Evolutionary conservation across 495 filamentous ascomycete species (phyloP), one percentile per base, ranked within the genome.

Genomic region (Glarea lozoyensis): DNA sequence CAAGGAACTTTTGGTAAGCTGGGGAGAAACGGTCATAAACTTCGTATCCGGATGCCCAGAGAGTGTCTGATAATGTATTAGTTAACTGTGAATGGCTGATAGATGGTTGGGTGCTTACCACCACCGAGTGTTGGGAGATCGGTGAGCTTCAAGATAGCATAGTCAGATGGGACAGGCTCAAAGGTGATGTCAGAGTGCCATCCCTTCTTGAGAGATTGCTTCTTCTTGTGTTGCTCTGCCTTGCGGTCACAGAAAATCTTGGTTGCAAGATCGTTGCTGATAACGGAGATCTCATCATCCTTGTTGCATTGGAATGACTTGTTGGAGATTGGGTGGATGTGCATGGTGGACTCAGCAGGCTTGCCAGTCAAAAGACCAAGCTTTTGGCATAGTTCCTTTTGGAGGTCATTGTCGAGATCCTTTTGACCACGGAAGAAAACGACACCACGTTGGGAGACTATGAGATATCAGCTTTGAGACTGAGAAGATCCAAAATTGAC

Each of bases 351-450:
- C 12, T 72, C 75, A 16, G 55, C 59, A 4, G 79, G 81, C 54
- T 83, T 81, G 47, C 80, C 82, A 3, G 76, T 67, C 12, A 81
- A 66, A 52, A 78, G 60, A 12, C 81, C 81, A 0, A 88, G 73
- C 2, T 73, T 66, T 39, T 81, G 70, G 2, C 71, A 67, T 1
- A 87, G 70, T 43, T 78, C 70, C 55, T 87, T 87, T 48, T 85
- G 81, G 27, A 69, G 68, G 15, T 83, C 71, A 34, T 68, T 59
- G 42, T 44, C 55, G 49, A 85, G 74, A 53, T 78, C 69, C 57
- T 86, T 73, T 46, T 88, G 84, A 32, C 72, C 69, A 21, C 82
- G 79, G 65, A 89, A 84, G 66, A 86, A 87, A 23, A 88, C 84
- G 0, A 89, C 84, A 5, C 82, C 82, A 1, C 83, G 76, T 43